Conservation (phyloP, 2,329 filamentous ascomycete genomes). For the Pezicula neosporulosa region DNA sequence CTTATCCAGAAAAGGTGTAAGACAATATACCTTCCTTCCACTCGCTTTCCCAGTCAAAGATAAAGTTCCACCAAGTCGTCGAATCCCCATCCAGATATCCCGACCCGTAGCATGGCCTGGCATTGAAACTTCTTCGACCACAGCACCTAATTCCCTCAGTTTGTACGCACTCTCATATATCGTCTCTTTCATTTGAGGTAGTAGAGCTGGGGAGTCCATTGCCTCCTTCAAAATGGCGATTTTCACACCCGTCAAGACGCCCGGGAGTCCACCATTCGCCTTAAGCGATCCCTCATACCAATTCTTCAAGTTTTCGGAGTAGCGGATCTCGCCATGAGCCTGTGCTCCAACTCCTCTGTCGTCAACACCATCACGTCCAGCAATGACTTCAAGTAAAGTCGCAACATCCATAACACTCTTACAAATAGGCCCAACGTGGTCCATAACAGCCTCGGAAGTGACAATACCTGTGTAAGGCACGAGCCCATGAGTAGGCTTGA, state of each 20-base stretch:
- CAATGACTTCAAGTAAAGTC: slow-evolving; percentile 36
- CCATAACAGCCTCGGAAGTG: slow-evolving; percentile 44
- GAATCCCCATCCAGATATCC: slow-evolving; percentile 44
- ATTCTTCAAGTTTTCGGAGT: neutral
- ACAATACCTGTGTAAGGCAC: slow-evolving; percentile 41
- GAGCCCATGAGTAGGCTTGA: slow-evolving; percentile 39
- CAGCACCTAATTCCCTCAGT: slow-evolving; percentile 42
- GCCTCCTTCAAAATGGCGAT: slow-evolving; percentile 41
- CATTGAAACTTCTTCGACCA: slow-evolving; percentile 45
- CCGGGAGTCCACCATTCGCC: slow-evolving; percentile 7
- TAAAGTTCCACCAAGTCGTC: slow-evolving; percentile 42
- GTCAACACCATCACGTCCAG: slow-evolving; percentile 44
- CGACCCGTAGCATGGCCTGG: slow-evolving; percentile 42
- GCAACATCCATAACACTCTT: slow-evolving; percentile 36
- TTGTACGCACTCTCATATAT: slow-evolving; percentile 36
- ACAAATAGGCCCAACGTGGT: slow-evolving; percentile 43
- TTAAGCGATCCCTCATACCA: neutral
- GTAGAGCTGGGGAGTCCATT: slow-evolving; percentile 33
- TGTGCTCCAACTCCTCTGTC: slow-evolving; percentile 34
- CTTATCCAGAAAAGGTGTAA: neutral
- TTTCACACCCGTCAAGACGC: slow-evolving; percentile 21
- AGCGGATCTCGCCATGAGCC: slow-evolving; percentile 12
- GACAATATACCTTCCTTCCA: neutral
- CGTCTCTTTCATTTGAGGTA: slow-evolving; percentile 34
- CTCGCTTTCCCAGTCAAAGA: slow-evolving; percentile 22